Percentiles rank a stretch among this genome's conserved stretches.
These are phyloP conservation scores for Lactifluus rugatus DNA, from an alignment of 768 basidiomycete genomes.

Conservation along the genomic window DNA sequence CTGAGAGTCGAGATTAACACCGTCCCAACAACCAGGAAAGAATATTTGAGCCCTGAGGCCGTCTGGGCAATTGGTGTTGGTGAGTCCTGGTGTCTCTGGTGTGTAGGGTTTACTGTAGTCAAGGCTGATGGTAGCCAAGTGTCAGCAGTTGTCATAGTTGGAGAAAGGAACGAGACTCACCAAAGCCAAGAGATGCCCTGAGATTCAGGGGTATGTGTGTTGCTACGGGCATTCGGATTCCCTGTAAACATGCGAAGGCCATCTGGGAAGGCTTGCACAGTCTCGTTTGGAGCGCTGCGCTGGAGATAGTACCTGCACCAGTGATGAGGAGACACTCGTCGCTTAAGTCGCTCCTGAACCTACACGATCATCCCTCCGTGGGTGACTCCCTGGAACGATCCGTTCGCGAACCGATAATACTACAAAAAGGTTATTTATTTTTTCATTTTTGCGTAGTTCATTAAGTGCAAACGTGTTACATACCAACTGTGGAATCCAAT, in stretches of 20 bases:
- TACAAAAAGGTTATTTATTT: not conserved
- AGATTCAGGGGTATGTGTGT: slow-evolving; percentile 16
- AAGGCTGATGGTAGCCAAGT: not conserved
- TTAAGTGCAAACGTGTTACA: not conserved
- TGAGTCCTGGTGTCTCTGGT: slow-evolving; percentile 15
- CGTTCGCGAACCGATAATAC: slow-evolving; percentile 6
- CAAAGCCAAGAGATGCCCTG: slow-evolving; percentile 23
- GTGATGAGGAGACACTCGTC: not conserved
- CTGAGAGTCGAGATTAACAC: slow-evolving; percentile 29
- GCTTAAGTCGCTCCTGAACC: not conserved
- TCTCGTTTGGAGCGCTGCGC: not conserved
- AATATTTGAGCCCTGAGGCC: slow-evolving; percentile 26
- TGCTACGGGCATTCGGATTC: slow-evolving; percentile 22
- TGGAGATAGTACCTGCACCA: slow-evolving; percentile 17
- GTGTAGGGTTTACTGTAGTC: too few relatives aligned
- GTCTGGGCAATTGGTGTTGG: slow-evolving; percentile 21
- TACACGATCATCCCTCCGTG: slow-evolving; percentile 15
- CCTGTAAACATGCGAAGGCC: slow-evolving; percentile 23
- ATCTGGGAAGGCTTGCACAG: slow-evolving; percentile 19
- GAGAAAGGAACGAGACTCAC: slow-evolving; percentile 12
- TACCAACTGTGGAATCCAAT: slow-evolving; percentile 13
- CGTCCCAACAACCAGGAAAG: slow-evolving; percentile 33
- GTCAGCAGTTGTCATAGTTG: not conserved
- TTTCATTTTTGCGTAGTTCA: not conserved
- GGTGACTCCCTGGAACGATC: not conserved